phyloP scores from a whole-genome alignment of 2,329 filamentous ascomycete genomes.

The Neonectria neomacrospora region DNA sequence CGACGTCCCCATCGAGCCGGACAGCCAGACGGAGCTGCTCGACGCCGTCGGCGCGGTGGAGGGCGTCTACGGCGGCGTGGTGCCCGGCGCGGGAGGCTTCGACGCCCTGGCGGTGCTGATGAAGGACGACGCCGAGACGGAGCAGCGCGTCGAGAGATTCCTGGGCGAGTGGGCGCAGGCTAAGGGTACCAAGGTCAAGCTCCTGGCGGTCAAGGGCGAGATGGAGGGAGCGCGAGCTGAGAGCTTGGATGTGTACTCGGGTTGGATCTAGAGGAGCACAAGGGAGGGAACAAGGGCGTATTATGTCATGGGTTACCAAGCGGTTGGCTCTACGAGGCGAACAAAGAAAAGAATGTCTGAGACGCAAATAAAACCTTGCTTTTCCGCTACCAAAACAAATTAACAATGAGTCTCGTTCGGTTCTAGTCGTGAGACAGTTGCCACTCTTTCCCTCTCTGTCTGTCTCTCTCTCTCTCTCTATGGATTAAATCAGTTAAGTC shows the following conservation, averaged over 20 bases:
- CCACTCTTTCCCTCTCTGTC: too few species aligned
- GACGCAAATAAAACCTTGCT: not conserved
- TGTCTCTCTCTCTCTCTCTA: too few species aligned
- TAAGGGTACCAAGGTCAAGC: slow-evolving; percentile 71
- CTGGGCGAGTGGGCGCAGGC: slow-evolving; percentile 72
- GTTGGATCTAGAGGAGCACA: slow-evolving; percentile 52
- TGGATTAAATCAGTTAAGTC: not conserved
- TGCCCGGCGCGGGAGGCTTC: slow-evolving; percentile 92
- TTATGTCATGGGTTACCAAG: not conserved
- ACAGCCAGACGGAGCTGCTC: slow-evolving; percentile 83
- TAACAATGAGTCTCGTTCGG: not conserved
- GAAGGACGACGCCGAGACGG: slow-evolving; percentile 74
- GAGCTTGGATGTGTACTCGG: slow-evolving; percentile 55
- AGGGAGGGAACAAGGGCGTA: not conserved
- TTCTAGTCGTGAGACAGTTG: not conserved
- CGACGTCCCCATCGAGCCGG: slow-evolving; percentile 88
- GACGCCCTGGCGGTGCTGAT: slow-evolving; percentile 89
- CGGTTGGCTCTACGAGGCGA: not conserved
- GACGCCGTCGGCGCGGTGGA: slow-evolving; percentile 78
- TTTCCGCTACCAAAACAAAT: not conserved
- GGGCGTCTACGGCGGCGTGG: slow-evolving; percentile 90
- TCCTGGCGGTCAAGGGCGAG: slow-evolving; percentile 77
- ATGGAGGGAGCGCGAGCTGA: slow-evolving; percentile 72
- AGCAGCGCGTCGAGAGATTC: slow-evolving; percentile 68
- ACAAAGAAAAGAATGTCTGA: not conserved